Evolutionary conservation across 495 filamentous ascomycete species (phyloP).

Genomic region (Massariosphaeria phaeospora): DNA sequence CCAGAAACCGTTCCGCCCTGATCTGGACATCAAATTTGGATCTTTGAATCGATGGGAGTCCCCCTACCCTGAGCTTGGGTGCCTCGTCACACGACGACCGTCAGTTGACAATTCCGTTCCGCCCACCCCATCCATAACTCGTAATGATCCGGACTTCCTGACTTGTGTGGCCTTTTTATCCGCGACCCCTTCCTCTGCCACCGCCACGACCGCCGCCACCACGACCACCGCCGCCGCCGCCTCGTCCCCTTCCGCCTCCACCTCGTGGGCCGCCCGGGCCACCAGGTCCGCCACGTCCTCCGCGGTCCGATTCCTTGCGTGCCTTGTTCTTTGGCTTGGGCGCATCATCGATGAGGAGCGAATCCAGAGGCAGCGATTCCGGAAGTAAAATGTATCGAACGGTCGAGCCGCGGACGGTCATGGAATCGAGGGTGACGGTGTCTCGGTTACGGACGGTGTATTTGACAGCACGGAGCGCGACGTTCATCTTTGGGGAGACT

Average conservation of each 20-base stretch:
- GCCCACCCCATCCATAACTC: not conserved
- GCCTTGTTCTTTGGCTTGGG: constrained; percentile 99
- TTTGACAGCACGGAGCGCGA: constrained; percentile 84
- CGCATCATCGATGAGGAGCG: constrained; percentile 88
- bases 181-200: constrained; percentile 26
- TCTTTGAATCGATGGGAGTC: constrained; percentile 4
- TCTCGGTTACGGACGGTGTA: constrained; percentile 87
- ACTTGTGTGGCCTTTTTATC: too few species aligned
- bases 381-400: constrained; percentile 93
- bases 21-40: not conserved
- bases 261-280: constrained; percentile 57
- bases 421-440: constrained; percentile 81
- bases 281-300: constrained; percentile 43
- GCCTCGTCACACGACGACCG: not conserved
- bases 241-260: constrained; percentile 47
- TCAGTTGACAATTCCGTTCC: not conserved
- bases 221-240: constrained; percentile 30
- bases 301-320: constrained; percentile 79
- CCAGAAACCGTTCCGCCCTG: not conserved
- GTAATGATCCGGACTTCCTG: too few species aligned
- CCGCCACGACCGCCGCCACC: constrained; percentile 2
- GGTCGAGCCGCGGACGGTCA: constrained; percentile 90
- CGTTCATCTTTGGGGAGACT: constrained; percentile 97
- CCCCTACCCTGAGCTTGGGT: constrained; percentile 4
- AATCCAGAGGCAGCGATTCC: constrained; percentile 89